These are phyloP conservation scores for Cyberlindnera lachancei DNA, from an alignment of 805 yeast species.

Conservation along the genomic window DNA sequence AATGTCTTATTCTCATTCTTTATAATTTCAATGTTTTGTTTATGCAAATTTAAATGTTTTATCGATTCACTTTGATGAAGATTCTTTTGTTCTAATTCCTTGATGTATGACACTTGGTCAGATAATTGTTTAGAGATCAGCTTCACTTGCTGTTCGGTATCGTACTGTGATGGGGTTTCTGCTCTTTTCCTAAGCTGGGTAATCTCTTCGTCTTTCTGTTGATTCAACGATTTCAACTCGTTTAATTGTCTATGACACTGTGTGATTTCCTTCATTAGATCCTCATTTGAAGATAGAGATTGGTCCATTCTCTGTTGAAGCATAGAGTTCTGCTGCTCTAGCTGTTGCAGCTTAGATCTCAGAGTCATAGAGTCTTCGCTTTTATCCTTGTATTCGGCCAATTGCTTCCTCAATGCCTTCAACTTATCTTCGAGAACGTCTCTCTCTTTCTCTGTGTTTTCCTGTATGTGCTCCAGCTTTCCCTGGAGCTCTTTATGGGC, in stretches of 20 bases:
- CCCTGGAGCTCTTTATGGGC: constrained; percentile 25
- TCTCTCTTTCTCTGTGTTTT: constrained; percentile 17
- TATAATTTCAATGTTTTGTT: constrained; percentile 41
- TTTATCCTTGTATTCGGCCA: constrained; percentile 9
- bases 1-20: constrained; percentile 47
- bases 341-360: background rate
- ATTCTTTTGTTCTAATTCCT: constrained; percentile 44
- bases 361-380: constrained; percentile 4
- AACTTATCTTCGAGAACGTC: constrained; percentile 16
- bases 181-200: constrained; percentile 15
- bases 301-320: constrained; percentile 4
- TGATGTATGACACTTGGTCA: constrained; percentile 38
- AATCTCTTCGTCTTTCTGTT: constrained; percentile 20
- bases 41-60: constrained; percentile 38
- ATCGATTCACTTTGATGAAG: constrained; percentile 46
- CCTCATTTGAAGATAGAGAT: constrained; percentile 4
- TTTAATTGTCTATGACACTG: constrained; percentile 2
- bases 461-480: constrained; percentile 21
- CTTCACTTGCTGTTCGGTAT: background rate
- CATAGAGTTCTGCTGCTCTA: background rate
- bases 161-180: background rate
- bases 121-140: constrained; percentile 20
- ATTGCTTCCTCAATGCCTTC: constrained; percentile 11
- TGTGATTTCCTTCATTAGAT: constrained; percentile 3
- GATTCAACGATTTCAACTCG: background rate